Percentiles rank a stretch among this genome's conserved stretches.
Conservation (phyloP, 2,329 filamentous ascomycete genomes). For the Xylariaceae sp. region DNA sequence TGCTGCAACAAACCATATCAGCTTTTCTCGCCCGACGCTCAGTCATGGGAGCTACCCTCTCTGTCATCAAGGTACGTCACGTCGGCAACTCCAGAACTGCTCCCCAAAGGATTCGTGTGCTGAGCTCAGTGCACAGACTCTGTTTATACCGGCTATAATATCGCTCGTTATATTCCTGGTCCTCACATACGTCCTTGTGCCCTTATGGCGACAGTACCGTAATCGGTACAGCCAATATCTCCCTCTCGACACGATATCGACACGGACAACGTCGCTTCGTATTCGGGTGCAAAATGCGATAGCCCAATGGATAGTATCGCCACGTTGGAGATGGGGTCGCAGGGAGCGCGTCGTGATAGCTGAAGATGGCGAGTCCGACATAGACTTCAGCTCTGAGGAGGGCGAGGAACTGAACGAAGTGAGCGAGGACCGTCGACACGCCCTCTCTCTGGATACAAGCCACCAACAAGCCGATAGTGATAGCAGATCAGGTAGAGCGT, state of each 20-base stretch:
- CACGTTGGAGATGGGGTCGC: slow-evolving; percentile 43
- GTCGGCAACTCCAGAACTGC: background rate
- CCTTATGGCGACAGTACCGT: slow-evolving; percentile 64
- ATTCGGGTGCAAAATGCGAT: slow-evolving; percentile 42
- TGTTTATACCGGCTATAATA: slow-evolving; percentile 65
- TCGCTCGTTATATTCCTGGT: slow-evolving; percentile 64
- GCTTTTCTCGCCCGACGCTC: slow-evolving; percentile 9
- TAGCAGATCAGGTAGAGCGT: slow-evolving; percentile 69
- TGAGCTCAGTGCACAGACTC: slow-evolving; percentile 49
- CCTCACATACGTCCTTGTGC: slow-evolving; percentile 59
- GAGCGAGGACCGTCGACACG: slow-evolving; percentile 42
- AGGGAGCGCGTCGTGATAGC: slow-evolving; percentile 36
- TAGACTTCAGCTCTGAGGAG: slow-evolving; percentile 58
- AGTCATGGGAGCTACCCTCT: slow-evolving; percentile 34
- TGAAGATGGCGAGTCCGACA: slow-evolving; percentile 37
- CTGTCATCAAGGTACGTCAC: slow-evolving; percentile 34
- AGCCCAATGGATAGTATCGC: slow-evolving; percentile 38
- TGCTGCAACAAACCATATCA: background rate
- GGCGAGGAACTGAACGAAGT: slow-evolving; percentile 64
- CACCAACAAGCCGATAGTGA: slow-evolving; percentile 41
- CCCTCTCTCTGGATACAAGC: slow-evolving; percentile 34
- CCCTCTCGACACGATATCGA: slow-evolving; percentile 59
- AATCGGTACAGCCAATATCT: slow-evolving; percentile 70
- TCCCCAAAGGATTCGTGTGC: background rate
- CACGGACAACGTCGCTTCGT: slow-evolving; percentile 49